A percentile compares a stretch with the other conserved stretches of the same genome.
These are phyloP conservation scores for Hypoxylon sp. DNA, from an alignment of 2,329 filamentous ascomycete genomes.

Conservation along the genomic window DNA sequence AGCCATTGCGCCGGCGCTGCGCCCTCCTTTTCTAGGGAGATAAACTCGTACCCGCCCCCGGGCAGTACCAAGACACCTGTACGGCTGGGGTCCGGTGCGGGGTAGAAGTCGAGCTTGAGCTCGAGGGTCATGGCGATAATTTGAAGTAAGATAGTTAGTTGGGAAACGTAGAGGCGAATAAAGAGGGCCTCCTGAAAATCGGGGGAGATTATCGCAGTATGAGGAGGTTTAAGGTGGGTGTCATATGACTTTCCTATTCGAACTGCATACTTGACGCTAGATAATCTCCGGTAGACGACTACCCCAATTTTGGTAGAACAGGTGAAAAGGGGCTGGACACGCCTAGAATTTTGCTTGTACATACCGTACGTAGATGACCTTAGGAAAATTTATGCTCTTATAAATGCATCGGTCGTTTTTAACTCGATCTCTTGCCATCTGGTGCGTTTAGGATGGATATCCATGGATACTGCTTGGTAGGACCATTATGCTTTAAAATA, in stretches of 20 bases:
- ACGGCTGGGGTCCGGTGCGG: slow-evolving; percentile 25
- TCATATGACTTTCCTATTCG: background rate
- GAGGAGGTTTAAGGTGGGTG: background rate
- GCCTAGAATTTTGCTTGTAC: background rate
- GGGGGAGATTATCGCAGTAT: background rate
- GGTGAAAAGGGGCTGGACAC: background rate
- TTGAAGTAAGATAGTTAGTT: background rate
- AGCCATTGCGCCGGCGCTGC: slow-evolving; percentile 43
- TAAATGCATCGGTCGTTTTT: too few relatives aligned
- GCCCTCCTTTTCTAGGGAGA: slow-evolving; percentile 46
- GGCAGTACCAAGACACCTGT: slow-evolving; percentile 47
- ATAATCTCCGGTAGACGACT: background rate
- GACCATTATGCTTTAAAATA: too few relatives aligned
- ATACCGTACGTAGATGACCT: background rate
- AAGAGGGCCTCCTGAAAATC: background rate
- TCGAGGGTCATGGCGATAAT: slow-evolving; percentile 3
- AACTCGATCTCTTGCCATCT: too few relatives aligned
- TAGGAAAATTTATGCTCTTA: background rate
- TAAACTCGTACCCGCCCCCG: slow-evolving; percentile 46
- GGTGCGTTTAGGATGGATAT: too few relatives aligned
- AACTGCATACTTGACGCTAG: background rate
- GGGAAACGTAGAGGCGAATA: background rate
- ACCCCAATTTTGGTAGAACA: background rate
- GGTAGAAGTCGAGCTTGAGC: slow-evolving; percentile 32
- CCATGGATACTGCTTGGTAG: too few relatives aligned